Conservation (phyloP, 768 basidiomycete species). For the Podaxis rugospora region DNA sequence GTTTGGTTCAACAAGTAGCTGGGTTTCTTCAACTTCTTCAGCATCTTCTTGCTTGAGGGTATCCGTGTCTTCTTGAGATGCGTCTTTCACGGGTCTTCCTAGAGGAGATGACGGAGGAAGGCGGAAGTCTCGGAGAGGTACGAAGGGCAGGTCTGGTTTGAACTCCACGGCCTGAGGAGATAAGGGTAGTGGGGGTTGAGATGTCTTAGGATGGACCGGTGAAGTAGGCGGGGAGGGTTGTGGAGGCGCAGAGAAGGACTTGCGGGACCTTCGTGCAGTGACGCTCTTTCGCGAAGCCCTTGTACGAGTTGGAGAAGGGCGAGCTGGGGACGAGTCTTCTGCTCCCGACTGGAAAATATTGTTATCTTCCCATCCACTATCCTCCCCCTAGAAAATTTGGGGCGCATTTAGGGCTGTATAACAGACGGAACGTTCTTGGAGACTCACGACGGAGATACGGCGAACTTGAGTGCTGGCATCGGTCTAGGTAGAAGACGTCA, state of each 20-base stretch:
- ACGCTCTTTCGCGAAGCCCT: constrained; percentile 38
- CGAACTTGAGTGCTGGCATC: constrained; percentile 50
- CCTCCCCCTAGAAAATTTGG: constrained; percentile 36
- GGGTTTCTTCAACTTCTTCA: constrained; percentile 6
- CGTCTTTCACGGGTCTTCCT: constrained; percentile 2
- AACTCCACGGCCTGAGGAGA: constrained; percentile 15
- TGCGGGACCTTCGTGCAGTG: constrained; percentile 49
- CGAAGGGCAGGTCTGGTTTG: constrained; percentile 17
- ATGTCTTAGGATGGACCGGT: constrained; percentile 39
- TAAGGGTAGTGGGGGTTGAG: constrained; percentile 21
- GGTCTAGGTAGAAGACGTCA: constrained; percentile 25
- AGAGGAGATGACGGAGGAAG: not conserved
- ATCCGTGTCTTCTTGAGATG: constrained; percentile 9
- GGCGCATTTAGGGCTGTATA: not conserved
- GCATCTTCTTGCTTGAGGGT: constrained; percentile 11
- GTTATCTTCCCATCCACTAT: constrained; percentile 88
- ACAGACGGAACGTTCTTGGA: not conserved
- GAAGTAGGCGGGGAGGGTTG: constrained; percentile 39
- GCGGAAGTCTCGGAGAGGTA: not conserved
- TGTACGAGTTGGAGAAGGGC: constrained; percentile 51
- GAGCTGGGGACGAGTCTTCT: constrained; percentile 76
- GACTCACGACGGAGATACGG: constrained; percentile 36
- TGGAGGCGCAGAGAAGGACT: constrained; percentile 71
- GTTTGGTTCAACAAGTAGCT: constrained; percentile 3
- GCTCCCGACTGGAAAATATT: constrained; percentile 90